These are phyloP conservation scores for Neopestalotiopsis sp. DNA, from an alignment of 2,329 filamentous ascomycete genomes.

Conservation along the genomic window DNA sequence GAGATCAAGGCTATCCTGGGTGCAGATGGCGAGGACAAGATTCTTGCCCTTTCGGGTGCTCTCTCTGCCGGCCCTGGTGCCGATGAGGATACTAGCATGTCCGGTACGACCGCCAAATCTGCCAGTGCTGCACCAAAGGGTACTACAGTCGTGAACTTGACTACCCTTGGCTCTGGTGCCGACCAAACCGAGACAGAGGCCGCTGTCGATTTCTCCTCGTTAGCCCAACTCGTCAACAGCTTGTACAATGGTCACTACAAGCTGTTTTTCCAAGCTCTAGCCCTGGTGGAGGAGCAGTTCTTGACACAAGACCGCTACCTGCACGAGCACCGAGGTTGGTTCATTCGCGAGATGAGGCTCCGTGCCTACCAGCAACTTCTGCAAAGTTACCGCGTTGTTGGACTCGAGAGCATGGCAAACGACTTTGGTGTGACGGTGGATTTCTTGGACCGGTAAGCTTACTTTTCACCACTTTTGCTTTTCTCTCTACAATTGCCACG, in stretches of 20 bases:
- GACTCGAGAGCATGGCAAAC: constrained; percentile 94
- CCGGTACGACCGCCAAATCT: constrained; percentile 54
- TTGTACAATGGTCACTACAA: constrained; percentile 95
- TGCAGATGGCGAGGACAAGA: constrained; percentile 79
- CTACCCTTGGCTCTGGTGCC: constrained; percentile 73
- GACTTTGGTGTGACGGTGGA: constrained; percentile 98
- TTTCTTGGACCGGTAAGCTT: constrained; percentile 85
- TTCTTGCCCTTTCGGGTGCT: constrained; percentile 80
- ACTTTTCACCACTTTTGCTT: background rate
- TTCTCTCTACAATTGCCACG: background rate
- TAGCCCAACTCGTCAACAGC: constrained; percentile 87
- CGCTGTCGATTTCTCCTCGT: constrained; percentile 85
- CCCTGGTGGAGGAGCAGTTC: constrained; percentile 91
- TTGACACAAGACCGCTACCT: constrained; percentile 93
- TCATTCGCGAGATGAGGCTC: constrained; percentile 96
- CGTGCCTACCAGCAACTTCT: constrained; percentile 96
- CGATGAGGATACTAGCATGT: constrained; percentile 74
- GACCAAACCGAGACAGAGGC: constrained; percentile 81
- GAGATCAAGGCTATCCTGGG: constrained; percentile 98
- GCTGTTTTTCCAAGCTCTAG: constrained; percentile 89
- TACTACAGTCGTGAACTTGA: constrained; percentile 84
- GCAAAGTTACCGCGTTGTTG: constrained; percentile 96
- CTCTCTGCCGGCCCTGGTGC: constrained; percentile 82
- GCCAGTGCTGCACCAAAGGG: constrained; percentile 52
- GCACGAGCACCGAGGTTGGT: constrained; percentile 95